Evolutionary conservation across 116 monocot species (phyloP).

Genomic region (Cymodocea nodosa): DNA sequence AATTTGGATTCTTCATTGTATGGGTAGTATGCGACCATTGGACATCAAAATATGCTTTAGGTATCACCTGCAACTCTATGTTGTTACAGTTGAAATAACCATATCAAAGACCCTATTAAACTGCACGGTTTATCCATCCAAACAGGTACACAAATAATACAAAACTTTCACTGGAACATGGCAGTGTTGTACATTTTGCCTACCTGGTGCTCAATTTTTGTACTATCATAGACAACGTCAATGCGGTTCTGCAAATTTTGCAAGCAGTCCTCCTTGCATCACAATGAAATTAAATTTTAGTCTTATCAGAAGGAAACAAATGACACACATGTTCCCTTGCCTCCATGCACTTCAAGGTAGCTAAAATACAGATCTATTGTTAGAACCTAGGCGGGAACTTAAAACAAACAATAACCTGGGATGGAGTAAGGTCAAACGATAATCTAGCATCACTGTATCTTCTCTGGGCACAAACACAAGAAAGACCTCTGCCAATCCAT

Average conservation of each 20-base stretch:
- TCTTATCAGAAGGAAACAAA: too few relatives aligned
- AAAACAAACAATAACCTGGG: conserved; percentile 38
- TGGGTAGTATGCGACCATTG: too few relatives aligned
- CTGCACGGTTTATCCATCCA: background rate
- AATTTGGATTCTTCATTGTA: too few relatives aligned
- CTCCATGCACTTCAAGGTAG: too few relatives aligned
- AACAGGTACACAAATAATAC: background rate
- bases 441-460: conserved; percentile 68
- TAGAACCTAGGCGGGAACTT: too few relatives aligned
- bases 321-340: too few relatives aligned
- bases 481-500: conserved; percentile 88
- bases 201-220: conserved; percentile 85
- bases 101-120: too few relatives aligned
- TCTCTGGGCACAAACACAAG: conserved; percentile 94
- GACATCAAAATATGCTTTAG: too few relatives aligned
- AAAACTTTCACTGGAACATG: background rate
- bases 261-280: conserved; percentile 49
- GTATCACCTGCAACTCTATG: too few relatives aligned
- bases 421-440: conserved; percentile 77
- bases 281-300: background rate
- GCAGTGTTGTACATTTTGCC: background rate
- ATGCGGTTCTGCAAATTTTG: conserved; percentile 67
- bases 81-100: too few relatives aligned
- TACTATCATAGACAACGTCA: conserved; percentile 65
- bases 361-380: too few relatives aligned